A percentile compares a stretch with the other conserved stretches of the same genome.
phyloP scores from a whole-genome alignment of 176 grass and related monocot genomes.

The Microstegium vimineum region DNA sequence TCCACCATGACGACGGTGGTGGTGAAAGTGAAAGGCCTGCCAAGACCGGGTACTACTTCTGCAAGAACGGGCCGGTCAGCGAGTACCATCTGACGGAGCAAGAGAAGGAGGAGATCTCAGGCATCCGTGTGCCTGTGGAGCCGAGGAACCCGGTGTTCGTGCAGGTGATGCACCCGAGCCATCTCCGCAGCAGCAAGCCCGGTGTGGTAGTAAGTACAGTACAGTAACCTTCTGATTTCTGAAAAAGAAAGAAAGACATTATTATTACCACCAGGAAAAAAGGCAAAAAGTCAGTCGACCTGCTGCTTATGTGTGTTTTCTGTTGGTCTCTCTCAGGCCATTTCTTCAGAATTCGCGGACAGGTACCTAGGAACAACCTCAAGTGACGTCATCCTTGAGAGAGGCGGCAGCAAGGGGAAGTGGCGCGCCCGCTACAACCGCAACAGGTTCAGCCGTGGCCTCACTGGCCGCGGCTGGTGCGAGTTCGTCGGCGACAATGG shows the following conservation, averaged over 20 bases:
- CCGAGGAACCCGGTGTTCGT: constrained; percentile 30
- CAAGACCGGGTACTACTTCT: constrained; percentile 31
- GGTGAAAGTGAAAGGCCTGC: not conserved
- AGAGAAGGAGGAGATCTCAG: constrained; percentile 32
- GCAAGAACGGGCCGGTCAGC: constrained; percentile 35
- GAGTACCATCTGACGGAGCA: constrained; percentile 21
- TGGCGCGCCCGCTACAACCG: constrained; percentile 16
- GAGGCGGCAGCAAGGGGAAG: not conserved
- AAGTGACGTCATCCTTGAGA: constrained; percentile 22
- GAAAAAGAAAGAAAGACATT: no score
- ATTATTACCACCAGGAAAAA: no score
- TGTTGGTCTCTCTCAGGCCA: not conserved
- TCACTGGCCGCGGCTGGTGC: constrained; percentile 23
- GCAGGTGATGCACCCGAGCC: constrained; percentile 28
- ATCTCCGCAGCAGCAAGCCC: not conserved
- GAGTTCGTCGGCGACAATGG: constrained; percentile 22
- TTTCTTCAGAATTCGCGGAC: constrained; percentile 24
- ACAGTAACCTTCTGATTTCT: no score
- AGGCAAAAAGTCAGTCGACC: no score
- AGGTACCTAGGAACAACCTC: not conserved
- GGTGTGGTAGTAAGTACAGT: constrained; percentile 25
- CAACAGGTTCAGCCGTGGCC: not conserved
- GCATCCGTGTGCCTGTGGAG: not conserved
- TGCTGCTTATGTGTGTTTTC: not conserved
- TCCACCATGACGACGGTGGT: not conserved